These are phyloP conservation scores for Solanum chacoense DNA, from an alignment of 305 asterid genomes.

Conservation along the genomic window DNA sequence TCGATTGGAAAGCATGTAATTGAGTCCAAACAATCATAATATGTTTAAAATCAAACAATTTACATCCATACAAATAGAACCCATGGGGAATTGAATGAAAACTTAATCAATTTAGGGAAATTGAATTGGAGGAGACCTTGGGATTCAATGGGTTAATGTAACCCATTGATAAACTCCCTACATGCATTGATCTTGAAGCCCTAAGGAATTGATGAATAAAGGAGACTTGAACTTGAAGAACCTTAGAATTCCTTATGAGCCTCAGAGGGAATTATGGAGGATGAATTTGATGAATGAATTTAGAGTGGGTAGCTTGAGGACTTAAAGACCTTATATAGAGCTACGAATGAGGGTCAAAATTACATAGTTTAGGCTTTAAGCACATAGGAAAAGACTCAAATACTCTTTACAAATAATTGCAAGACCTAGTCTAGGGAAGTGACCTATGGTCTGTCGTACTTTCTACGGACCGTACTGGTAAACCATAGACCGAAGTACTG, in stretches of 20 bases:
- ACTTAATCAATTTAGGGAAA: neutral
- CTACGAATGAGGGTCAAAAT: neutral
- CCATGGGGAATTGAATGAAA: neutral
- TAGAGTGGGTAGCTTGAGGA: neutral
- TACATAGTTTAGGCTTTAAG: neutral
- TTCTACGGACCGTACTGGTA: no score
- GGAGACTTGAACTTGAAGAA: neutral
- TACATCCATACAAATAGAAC: neutral
- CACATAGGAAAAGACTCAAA: neutral
- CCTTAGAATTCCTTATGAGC: neutral
- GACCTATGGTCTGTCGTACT: no score
- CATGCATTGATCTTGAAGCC: neutral
- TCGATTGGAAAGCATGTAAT: neutral
- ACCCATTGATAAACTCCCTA: neutral
- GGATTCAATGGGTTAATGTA: neutral
- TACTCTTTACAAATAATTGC: neutral
- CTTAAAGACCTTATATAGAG: neutral
- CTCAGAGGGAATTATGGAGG: neutral
- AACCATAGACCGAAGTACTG: no score
- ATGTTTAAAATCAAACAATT: neutral
- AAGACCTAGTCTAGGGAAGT: no score
- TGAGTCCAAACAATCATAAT: neutral
- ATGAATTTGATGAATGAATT: neutral
- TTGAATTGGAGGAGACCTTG: neutral
- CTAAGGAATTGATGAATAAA: neutral